Percentiles rank a stretch among this genome's conserved stretches.
Evolutionary conservation across 345 rosid genomes (phyloP).

Genomic region (Syzygium grande): DNA sequence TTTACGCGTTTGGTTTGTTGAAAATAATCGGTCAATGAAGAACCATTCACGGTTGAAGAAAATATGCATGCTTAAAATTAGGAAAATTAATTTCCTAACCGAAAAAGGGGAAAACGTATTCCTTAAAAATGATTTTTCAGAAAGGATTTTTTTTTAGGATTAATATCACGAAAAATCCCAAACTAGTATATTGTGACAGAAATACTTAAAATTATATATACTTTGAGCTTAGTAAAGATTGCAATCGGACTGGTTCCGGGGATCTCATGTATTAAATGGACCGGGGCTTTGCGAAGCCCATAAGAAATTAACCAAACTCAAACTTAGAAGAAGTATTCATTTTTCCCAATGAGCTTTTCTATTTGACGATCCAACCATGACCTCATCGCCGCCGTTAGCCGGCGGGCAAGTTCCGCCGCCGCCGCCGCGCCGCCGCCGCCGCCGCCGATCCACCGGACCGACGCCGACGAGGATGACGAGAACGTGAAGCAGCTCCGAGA

Average conservation of each 20-base stretch:
- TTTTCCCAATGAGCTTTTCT: not conserved
- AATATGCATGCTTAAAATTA: no score
- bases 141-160: no score
- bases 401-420: not conserved
- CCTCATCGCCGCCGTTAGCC: not conserved
- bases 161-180: no score
- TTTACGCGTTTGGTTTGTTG: no score
- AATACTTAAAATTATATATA: not conserved
- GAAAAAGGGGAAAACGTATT: no score
- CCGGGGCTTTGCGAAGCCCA: not conserved
- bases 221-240: not conserved
- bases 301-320: not conserved
- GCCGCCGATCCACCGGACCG: slow-evolving; percentile 35
- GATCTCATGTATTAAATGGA: not conserved
- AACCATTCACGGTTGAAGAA: no score
- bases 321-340: no score
- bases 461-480: slow-evolving; percentile 79
- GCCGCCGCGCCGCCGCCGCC: not conserved
- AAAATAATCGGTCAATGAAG: no score
- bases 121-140: no score
- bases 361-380: not conserved
- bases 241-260: not conserved
- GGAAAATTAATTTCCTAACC: no score
- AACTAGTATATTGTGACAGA: not conserved
- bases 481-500: slow-evolving; percentile 82